These are phyloP conservation scores for Barbarea vulgaris DNA, from an alignment of 345 rosid species.

Conservation along the genomic window DNA sequence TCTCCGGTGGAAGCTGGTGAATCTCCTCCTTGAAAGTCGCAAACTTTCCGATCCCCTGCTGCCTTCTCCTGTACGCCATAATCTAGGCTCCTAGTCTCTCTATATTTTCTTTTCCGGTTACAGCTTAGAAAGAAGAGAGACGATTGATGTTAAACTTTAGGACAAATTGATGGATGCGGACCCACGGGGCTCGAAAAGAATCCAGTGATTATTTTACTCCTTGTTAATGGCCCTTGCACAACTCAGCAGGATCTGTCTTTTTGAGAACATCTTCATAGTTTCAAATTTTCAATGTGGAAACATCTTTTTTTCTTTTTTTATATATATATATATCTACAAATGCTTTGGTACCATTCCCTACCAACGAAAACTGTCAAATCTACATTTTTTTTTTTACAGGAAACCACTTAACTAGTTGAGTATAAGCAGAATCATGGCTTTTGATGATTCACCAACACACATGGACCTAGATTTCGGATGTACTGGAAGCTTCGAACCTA, in stretches of 20 bases:
- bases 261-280: not conserved
- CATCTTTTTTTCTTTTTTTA: not conserved
- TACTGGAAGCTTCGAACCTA: not conserved
- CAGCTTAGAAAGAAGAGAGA: constrained; percentile 15
- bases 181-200: constrained; percentile 22
- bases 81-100: constrained; percentile 9
- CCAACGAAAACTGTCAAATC: not conserved
- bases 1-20: constrained; percentile 35
- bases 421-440: not conserved
- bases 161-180: constrained; percentile 5
- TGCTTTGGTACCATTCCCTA: not conserved
- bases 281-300: not conserved
- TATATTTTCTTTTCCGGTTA: not conserved
- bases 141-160: not conserved
- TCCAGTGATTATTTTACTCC: constrained; percentile 8
- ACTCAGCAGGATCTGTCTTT: constrained; percentile 1
- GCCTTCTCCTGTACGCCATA: constrained; percentile 94
- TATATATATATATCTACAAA: not conserved
- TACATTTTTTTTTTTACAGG: not conserved
- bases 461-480: not conserved
- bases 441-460: not conserved
- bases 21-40: constrained; percentile 79
- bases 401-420: not conserved
- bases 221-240: constrained; percentile 19
- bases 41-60: constrained; percentile 66